phyloP scores from a whole-genome alignment of 2,329 filamentous ascomycete species.

The Botrytis aclada region DNA sequence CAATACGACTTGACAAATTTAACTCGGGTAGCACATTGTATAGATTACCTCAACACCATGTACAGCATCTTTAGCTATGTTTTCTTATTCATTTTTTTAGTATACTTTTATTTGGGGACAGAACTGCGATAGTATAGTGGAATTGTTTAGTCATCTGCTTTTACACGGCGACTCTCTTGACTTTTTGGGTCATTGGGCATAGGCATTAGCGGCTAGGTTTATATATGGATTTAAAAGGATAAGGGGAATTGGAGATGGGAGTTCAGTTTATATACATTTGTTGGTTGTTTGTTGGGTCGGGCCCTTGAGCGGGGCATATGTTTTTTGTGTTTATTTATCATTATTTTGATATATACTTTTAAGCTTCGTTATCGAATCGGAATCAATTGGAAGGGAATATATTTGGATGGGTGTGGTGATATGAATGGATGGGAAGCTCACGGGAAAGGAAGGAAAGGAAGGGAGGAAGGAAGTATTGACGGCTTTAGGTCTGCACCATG shows the following conservation, averaged over 20 bases:
- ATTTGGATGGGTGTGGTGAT: slow-evolving; percentile 4
- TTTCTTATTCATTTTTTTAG: slow-evolving; percentile 11
- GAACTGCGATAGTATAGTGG: slow-evolving; percentile 2
- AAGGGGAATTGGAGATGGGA: slow-evolving; percentile 12
- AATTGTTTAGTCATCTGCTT: neutral
- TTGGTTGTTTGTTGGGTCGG: slow-evolving; percentile 3
- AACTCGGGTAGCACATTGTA: slow-evolving; percentile 7
- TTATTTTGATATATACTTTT: neutral
- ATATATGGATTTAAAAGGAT: slow-evolving; percentile 18
- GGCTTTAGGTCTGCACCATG: neutral
- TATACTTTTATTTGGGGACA: slow-evolving; percentile 14
- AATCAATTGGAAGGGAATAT: slow-evolving; percentile 6
- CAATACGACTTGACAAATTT: slow-evolving; percentile 1
- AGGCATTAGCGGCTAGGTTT: slow-evolving; percentile 13
- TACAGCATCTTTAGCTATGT: slow-evolving; percentile 13
- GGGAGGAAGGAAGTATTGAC: neutral
- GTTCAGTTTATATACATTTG: slow-evolving; percentile 3
- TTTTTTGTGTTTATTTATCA: neutral
- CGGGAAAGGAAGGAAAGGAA: slow-evolving; percentile 2
- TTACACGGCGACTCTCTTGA: slow-evolving; percentile 5
- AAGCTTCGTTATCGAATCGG: neutral
- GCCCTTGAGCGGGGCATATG: neutral
- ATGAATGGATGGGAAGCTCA: slow-evolving; percentile 2
- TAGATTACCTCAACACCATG: slow-evolving; percentile 8
- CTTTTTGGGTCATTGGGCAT: slow-evolving; percentile 13